These are phyloP conservation scores for Pseudopyricularia javanii DNA, from an alignment of 2,329 filamentous ascomycete genomes.

Conservation along the genomic window DNA sequence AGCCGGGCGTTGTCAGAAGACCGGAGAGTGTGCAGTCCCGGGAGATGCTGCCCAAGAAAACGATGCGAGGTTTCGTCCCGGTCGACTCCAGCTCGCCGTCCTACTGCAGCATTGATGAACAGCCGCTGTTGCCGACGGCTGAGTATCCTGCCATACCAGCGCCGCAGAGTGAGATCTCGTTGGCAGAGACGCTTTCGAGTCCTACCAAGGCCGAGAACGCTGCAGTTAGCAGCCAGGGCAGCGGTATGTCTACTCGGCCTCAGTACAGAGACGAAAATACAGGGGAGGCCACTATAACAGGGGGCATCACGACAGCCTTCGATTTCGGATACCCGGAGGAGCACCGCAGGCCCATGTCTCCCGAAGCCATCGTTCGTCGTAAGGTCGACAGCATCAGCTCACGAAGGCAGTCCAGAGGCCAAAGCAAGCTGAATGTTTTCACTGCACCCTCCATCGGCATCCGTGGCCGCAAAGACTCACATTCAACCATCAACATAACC, in stretches of 20 bases:
- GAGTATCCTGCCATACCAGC: not conserved
- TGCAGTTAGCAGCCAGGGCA: not conserved
- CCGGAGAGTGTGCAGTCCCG: not conserved
- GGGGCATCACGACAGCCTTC: not conserved
- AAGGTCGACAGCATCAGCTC: not conserved
- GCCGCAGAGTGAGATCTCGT: not conserved
- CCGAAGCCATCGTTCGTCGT: not conserved
- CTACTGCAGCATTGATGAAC: not conserved
- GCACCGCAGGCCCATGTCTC: not conserved
- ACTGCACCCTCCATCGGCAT: not conserved
- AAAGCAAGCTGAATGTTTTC: not conserved
- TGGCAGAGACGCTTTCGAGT: not conserved
- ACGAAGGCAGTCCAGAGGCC: not conserved
- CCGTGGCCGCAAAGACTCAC: not conserved
- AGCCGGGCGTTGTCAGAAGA: not conserved
- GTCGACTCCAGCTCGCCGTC: not conserved
- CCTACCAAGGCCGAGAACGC: not conserved
- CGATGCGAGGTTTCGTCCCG: not conserved
- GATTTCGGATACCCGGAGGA: not conserved
- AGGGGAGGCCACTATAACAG: not conserved
- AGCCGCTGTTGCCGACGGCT: not conserved
- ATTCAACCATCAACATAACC: not conserved
- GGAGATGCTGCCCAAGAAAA: not conserved
- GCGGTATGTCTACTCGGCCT: not conserved
- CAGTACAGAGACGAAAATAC: not conserved